These are phyloP conservation scores for Phoma herbarum DNA, from an alignment of 2,329 filamentous ascomycete genomes.

Conservation along the genomic window DNA sequence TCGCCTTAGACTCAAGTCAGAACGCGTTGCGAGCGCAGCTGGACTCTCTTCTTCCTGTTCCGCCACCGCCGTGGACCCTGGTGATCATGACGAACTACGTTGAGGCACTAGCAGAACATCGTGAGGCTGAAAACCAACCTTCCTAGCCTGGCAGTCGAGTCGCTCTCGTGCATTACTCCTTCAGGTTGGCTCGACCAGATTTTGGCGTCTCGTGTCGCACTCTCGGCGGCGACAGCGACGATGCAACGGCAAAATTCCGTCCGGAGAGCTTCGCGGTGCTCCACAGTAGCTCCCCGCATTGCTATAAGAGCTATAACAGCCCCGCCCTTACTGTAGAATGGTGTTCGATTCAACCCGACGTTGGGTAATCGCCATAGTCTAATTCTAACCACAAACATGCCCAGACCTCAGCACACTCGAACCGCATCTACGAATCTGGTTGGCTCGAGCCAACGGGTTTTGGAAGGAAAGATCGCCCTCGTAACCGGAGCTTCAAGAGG, in stretches of 20 bases:
- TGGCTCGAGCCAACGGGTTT: constrained; percentile 45
- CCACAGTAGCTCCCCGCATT: constrained; percentile 24
- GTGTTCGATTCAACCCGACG: background rate
- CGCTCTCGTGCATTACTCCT: constrained; percentile 9
- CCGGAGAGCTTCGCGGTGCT: constrained; percentile 16
- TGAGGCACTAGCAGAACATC: constrained; percentile 16
- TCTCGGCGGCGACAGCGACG: constrained; percentile 19
- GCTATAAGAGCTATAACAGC: constrained; percentile 18
- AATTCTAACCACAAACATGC: constrained; percentile 42
- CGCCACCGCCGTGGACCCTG: constrained; percentile 18
- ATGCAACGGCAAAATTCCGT: constrained; percentile 22
- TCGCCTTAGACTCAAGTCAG: background rate
- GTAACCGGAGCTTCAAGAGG: constrained; percentile 82
- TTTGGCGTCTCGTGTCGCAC: constrained; percentile 15
- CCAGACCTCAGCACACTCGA: constrained; percentile 47
- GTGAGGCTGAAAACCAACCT: constrained; percentile 17
- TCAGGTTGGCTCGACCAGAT: constrained; percentile 11
- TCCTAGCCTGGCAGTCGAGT: constrained; percentile 1
- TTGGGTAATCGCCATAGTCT: background rate
- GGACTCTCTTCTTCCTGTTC: background rate
- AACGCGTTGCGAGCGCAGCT: background rate
- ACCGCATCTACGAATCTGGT: constrained; percentile 53
- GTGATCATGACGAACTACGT: constrained; percentile 16
- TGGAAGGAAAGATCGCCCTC: constrained; percentile 78
- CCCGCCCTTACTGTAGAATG: constrained; percentile 9